These are phyloP conservation scores for Paraleonurus japonicus DNA, from an alignment of 257 asterid genomes.

Conservation along the genomic window DNA sequence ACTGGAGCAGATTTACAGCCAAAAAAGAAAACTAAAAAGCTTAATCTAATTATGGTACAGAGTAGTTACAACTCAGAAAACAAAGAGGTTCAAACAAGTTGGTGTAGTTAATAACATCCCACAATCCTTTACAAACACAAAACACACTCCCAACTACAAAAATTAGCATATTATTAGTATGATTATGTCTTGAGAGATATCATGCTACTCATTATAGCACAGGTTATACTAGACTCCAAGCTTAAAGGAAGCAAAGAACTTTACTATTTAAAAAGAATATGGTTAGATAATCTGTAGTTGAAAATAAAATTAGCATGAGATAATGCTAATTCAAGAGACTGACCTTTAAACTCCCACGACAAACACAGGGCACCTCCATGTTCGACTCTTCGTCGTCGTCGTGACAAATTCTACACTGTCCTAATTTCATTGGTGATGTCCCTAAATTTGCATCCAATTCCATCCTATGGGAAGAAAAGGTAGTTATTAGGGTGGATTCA, in stretches of 20 bases:
- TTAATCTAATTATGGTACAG: not conserved
- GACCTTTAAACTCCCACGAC: conserved; percentile 93
- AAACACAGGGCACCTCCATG: conserved; percentile 88
- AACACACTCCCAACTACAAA: not conserved
- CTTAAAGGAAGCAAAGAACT: not conserved
- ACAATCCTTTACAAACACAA: not conserved
- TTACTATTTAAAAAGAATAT: not conserved
- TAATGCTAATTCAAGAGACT: conserved; percentile 2
- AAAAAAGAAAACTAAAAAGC: not conserved
- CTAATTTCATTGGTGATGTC: conserved; percentile 40
- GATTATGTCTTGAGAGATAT: not conserved
- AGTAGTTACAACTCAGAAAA: not conserved
- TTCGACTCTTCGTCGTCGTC: conserved; percentile 73
- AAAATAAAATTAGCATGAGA: not conserved
- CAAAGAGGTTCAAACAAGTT: not conserved
- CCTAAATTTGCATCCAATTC: conserved; percentile 34
- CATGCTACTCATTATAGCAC: not conserved
- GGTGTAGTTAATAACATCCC: not conserved
- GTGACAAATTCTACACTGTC: conserved; percentile 86
- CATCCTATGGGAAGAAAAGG: conserved; percentile 53
- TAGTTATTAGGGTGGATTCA: conserved; percentile 51
- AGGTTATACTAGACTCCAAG: not conserved
- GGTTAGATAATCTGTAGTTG: not conserved
- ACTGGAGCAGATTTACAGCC: not conserved
- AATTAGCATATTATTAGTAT: not conserved